phyloP scores from a whole-genome alignment of 257 asterid species.

The Cordia subcordata region DNA sequence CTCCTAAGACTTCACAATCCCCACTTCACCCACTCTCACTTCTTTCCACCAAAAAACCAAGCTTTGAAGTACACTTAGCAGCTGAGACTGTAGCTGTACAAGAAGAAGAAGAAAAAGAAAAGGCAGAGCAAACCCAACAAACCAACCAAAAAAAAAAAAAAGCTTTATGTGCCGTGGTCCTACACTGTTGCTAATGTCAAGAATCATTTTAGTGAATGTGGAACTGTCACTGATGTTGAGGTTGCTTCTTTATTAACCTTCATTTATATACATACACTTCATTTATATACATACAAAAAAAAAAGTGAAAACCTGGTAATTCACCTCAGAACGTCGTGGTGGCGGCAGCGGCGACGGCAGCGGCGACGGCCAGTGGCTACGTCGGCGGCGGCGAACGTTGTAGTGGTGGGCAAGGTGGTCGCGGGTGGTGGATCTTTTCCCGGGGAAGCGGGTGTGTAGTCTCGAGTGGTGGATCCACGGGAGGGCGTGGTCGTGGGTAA shows the following conservation, averaged over 20 bases:
- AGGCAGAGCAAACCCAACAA: constrained; percentile 18
- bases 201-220: constrained; percentile 67
- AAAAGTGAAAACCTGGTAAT: too few species aligned
- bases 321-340: too few species aligned
- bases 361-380: too few species aligned
- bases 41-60: constrained; percentile 19
- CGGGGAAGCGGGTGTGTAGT: too few species aligned
- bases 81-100: constrained; percentile 29
- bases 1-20: constrained; percentile 25
- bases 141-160: constrained; percentile 41
- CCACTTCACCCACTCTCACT: constrained; percentile 13
- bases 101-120: constrained; percentile 17
- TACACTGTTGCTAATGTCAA: constrained; percentile 68
- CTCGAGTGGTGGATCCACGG: too few species aligned
- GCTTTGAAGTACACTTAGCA: constrained; percentile 35
- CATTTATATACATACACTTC: too few species aligned
- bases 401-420: too few species aligned
- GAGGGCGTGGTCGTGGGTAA: too few species aligned
- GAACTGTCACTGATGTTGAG: constrained; percentile 82
- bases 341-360: too few species aligned
- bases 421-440: too few species aligned
- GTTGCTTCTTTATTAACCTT: constrained; percentile 10
- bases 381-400: too few species aligned
- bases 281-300: too few species aligned
- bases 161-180: constrained; percentile 95